These are phyloP conservation scores for Solanum tacnaense DNA, from an alignment of 257 asterid genomes.

Conservation along the genomic window DNA sequence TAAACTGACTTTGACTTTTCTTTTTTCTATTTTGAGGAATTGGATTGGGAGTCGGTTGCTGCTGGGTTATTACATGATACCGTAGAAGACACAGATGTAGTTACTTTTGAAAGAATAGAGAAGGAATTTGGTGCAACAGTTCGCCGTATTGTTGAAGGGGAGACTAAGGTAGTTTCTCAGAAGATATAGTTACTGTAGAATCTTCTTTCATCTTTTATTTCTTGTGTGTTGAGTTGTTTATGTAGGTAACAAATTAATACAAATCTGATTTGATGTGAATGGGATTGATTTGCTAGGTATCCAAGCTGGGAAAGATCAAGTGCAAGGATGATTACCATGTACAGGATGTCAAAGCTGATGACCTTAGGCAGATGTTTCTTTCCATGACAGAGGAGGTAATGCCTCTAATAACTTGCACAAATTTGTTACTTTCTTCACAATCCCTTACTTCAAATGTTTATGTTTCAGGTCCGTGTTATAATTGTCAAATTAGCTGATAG, in stretches of 20 bases:
- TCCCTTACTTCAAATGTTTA: conserved; percentile 4
- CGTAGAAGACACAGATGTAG: conserved; percentile 78
- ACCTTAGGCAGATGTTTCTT: conserved; percentile 89
- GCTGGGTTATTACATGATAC: conserved; percentile 97
- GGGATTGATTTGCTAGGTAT: conserved; percentile 42
- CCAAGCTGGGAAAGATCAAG: conserved; percentile 91
- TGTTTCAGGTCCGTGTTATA: conserved; percentile 81
- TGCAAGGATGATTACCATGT: conserved; percentile 61
- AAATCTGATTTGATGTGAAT: neutral
- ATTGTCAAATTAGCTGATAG: conserved; percentile 93
- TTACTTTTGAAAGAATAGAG: conserved; percentile 79
- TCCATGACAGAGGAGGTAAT: conserved; percentile 95
- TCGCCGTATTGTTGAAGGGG: conserved; percentile 92
- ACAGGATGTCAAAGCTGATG: conserved; percentile 96
- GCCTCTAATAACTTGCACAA: neutral
- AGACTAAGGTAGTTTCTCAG: conserved; percentile 55
- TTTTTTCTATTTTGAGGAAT: conserved; percentile 35
- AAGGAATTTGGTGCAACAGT: conserved; percentile 65
- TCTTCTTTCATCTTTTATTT: neutral
- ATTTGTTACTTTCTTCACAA: neutral
- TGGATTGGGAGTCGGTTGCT: conserved; percentile 94
- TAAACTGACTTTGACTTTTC: neutral
- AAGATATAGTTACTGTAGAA: neutral
- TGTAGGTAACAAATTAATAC: neutral
- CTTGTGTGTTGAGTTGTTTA: neutral